Evolutionary conservation across 2,329 filamentous ascomycete species (phyloP).

Genomic region (Graphilbum fragrans): DNA sequence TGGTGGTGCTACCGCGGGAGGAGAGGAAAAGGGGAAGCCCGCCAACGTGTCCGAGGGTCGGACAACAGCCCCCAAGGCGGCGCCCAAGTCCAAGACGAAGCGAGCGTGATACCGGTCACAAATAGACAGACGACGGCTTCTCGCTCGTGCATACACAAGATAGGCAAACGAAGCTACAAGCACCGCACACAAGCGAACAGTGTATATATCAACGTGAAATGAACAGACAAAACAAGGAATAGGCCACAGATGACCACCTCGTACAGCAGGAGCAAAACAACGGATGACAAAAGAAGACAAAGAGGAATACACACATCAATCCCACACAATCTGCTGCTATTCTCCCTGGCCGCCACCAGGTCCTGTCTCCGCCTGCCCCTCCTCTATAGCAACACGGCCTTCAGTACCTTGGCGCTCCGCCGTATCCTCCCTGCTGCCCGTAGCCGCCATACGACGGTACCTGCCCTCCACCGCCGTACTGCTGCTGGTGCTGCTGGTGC

Average conservation of each 20-base stretch:
- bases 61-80: too few species aligned
- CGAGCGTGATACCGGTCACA: too few species aligned
- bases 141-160: too few species aligned
- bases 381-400: background rate
- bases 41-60: too few species aligned
- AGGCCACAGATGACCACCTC: too few species aligned
- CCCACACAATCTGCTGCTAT: background rate
- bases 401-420: slow-evolving; percentile 1
- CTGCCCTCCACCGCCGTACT: slow-evolving; percentile 5
- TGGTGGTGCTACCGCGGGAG: slow-evolving; percentile 6
- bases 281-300: background rate
- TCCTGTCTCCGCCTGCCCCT: background rate
- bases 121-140: too few species aligned
- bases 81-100: too few species aligned
- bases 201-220: too few species aligned
- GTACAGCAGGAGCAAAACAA: slow-evolving; percentile 1
- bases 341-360: background rate
- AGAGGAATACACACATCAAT: background rate
- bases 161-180: too few species aligned
- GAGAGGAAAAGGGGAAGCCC: background rate
- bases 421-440: slow-evolving; percentile 1
- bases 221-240: too few species aligned
- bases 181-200: too few species aligned
- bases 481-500: background rate
- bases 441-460: slow-evolving; percentile 1